Conservation (phyloP, 352 stramenopile genomes). For the Phytophthora tentaculata region DNA sequence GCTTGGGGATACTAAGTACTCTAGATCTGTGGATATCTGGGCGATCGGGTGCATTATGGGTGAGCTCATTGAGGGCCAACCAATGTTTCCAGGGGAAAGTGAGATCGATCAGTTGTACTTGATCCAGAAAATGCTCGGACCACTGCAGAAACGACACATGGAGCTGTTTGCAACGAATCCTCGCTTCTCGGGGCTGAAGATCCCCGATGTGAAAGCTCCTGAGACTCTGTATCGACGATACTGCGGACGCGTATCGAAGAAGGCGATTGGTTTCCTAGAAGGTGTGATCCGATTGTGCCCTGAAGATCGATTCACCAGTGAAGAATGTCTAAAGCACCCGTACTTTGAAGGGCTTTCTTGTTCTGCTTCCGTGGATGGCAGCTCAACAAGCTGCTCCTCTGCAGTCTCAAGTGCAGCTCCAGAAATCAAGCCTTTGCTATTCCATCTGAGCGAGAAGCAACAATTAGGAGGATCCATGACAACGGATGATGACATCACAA, state of each 20-base stretch:
- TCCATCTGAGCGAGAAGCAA: constrained; percentile 39
- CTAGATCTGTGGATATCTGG: constrained; percentile 96
- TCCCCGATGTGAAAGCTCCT: constrained; percentile 91
- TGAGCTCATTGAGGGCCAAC: constrained; percentile 96
- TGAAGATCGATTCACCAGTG: constrained; percentile 73
- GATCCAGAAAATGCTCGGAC: constrained; percentile 99
- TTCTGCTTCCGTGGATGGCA: constrained; percentile 17
- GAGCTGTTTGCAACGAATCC: constrained; percentile 93
- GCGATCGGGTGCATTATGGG: constrained; percentile 98
- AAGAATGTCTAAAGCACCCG: constrained; percentile 83
- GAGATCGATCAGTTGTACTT: constrained; percentile 99
- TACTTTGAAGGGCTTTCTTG: constrained; percentile 87
- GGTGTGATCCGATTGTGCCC: constrained; percentile 78
- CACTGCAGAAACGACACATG: constrained; percentile 93
- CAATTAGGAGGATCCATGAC: constrained; percentile 12
- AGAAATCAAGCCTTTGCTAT: constrained; percentile 41
- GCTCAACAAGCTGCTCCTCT: constrained; percentile 9
- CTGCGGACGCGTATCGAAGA: constrained; percentile 86
- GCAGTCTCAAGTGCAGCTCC: constrained; percentile 8
- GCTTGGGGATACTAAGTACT: constrained; percentile 99
- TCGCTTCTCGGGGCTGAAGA: constrained; percentile 92
- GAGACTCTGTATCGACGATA: constrained; percentile 94
- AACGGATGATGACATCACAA: constrained; percentile 28
- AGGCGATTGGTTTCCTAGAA: constrained; percentile 84
- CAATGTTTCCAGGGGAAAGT: constrained; percentile 98